A percentile compares a stretch with the other conserved stretches of the same genome.
Evolutionary conservation across 345 rosid genomes (phyloP).

Genomic region (Pugionium dolabratum): DNA sequence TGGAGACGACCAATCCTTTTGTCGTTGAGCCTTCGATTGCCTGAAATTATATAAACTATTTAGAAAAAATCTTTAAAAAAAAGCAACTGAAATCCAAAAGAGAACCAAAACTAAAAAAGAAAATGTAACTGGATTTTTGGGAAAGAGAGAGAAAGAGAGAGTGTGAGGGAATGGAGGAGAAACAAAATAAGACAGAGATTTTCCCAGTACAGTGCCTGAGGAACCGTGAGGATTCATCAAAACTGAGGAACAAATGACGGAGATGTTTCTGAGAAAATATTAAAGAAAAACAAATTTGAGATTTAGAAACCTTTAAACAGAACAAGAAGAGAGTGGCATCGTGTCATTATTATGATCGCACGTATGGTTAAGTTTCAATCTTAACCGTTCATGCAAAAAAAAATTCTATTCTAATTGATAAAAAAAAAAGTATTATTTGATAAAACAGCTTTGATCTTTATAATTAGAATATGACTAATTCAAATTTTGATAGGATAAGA

Average conservation of each 20-base stretch:
- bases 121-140: constrained; percentile 24
- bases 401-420: not conserved
- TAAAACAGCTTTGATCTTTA: constrained; percentile 2
- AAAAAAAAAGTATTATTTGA: not conserved
- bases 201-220: constrained; percentile 35
- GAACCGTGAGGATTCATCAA: constrained; percentile 28
- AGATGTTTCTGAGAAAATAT: constrained; percentile 33
- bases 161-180: constrained; percentile 24
- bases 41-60: constrained; percentile 14
- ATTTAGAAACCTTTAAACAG: constrained; percentile 27
- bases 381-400: constrained; percentile 25
- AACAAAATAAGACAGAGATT: constrained; percentile 25
- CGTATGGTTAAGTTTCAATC: constrained; percentile 22
- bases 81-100: not conserved
- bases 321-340: constrained; percentile 23
- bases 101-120: not conserved
- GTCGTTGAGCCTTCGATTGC: constrained; percentile 1
- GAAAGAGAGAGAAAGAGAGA: not conserved
- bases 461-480: constrained; percentile 30
- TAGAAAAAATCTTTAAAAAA: not conserved
- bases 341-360: constrained; percentile 9
- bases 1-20: constrained; percentile 6
- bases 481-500: not conserved
- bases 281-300: not conserved
- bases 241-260: constrained; percentile 39